phyloP scores from a whole-genome alignment of 805 yeast genomes.

The Wickerhamiella musiphila region DNA sequence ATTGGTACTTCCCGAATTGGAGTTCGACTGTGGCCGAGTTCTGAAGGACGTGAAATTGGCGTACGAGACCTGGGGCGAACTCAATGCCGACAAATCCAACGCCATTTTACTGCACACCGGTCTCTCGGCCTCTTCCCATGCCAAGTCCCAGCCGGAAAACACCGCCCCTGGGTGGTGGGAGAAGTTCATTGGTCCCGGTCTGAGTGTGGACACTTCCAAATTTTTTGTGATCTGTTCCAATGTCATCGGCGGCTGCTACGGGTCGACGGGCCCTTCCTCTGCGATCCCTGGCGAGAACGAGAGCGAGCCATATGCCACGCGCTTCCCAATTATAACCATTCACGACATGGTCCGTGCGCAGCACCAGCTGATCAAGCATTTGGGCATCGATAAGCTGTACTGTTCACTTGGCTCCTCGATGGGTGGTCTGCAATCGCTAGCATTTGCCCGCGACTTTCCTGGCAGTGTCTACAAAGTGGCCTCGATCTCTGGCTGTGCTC shows the following conservation, averaged over 20 bases:
- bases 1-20: constrained; percentile 21
- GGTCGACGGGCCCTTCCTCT: constrained; percentile 85
- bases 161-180: constrained; percentile 90
- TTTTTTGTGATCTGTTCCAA: constrained; percentile 78
- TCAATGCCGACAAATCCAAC: constrained; percentile 47
- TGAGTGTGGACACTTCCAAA: constrained; percentile 60
- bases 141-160: constrained; percentile 59
- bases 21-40: constrained; percentile 66
- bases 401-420: constrained; percentile 83
- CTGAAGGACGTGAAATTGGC: constrained; percentile 68
- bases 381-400: constrained; percentile 45
- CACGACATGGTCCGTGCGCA: constrained; percentile 90
- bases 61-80: constrained; percentile 78
- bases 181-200: constrained; percentile 70
- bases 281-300: constrained; percentile 48
- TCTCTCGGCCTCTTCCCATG: constrained; percentile 84
- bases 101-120: constrained; percentile 79
- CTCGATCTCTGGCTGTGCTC: constrained; percentile 80
- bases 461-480: constrained; percentile 55
- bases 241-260: constrained; percentile 88
- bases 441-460: constrained; percentile 72
- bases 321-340: constrained; percentile 72
- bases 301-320: constrained; percentile 55
- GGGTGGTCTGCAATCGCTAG: constrained; percentile 98
- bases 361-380: constrained; percentile 45